Conservation (phyloP, 108 stramenopile genomes). For the Cylindrotheca fusiformis region DNA sequence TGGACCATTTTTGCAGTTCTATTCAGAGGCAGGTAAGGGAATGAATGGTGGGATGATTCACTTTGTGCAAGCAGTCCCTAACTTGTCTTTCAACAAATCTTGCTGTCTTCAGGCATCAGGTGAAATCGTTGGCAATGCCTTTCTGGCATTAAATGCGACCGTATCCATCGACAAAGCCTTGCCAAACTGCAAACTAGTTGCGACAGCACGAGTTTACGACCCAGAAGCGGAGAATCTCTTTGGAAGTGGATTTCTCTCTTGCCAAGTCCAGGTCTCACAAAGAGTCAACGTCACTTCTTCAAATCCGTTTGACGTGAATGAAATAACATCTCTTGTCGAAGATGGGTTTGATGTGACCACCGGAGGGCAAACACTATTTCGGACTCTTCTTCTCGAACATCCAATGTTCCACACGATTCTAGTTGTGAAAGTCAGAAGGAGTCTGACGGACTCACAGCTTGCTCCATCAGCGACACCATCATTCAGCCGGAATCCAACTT, state of each 20-base stretch:
- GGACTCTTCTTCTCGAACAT: conserved; percentile 7
- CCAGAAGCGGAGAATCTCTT: conserved; percentile 22
- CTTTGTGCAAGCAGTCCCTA: neutral
- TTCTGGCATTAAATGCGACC: conserved; percentile 7
- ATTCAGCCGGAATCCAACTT: no score
- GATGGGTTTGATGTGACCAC: conserved; percentile 12
- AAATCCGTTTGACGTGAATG: conserved; percentile 8
- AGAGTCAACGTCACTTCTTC: conserved; percentile 6
- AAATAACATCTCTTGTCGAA: conserved; percentile 9
- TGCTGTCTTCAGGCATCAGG: conserved; percentile 23
- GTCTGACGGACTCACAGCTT: conserved; percentile 5
- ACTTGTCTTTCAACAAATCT: neutral
- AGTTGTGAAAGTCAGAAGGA: conserved; percentile 11
- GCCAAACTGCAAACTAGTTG: conserved; percentile 2
- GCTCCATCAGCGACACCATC: no score
- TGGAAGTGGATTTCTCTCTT: conserved; percentile 19
- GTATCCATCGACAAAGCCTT: neutral
- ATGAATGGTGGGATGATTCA: neutral
- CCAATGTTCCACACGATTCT: conserved; percentile 10
- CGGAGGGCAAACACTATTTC: conserved; percentile 17
- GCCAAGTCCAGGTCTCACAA: conserved; percentile 22
- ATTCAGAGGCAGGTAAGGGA: conserved; percentile 24
- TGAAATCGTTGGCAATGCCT: conserved; percentile 12
- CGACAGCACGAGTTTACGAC: conserved; percentile 18
- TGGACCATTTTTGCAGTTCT: conserved; percentile 8